A percentile compares a stretch with the other conserved stretches of the same genome.
These are phyloP conservation scores for Hevea brasiliensis DNA, from an alignment of 345 rosid species.

Conservation along the genomic window DNA sequence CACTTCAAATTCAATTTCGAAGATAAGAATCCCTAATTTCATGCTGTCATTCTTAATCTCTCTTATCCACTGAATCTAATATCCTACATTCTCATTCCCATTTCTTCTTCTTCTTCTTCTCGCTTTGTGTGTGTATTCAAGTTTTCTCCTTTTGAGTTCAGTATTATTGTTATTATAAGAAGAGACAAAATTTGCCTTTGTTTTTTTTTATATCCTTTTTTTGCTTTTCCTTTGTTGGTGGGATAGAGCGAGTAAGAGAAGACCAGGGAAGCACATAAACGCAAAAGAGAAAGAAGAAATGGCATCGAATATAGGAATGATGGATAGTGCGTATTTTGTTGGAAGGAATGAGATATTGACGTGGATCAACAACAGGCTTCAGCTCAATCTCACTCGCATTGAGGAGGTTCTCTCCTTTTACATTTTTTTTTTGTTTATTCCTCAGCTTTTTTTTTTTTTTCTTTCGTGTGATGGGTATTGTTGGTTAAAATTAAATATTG, in stretches of 20 bases:
- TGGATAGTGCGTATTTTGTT: conserved; percentile 97
- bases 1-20: not conserved
- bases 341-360: conserved; percentile 91
- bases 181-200: not conserved
- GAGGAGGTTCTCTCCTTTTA: conserved; percentile 58
- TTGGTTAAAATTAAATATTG: conserved; percentile 6
- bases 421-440: not conserved
- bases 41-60: not conserved
- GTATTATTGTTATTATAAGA: not conserved
- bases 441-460: not conserved
- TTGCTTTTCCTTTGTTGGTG: too few species aligned
- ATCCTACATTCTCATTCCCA: not conserved
- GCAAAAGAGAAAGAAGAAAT: conserved; percentile 24
- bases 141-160: not conserved
- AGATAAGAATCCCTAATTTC: conserved; percentile 7
- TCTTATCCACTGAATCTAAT: not conserved
- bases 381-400: conserved; percentile 81
- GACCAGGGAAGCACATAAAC: too few species aligned
- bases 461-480: not conserved
- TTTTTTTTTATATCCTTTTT: not conserved
- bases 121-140: not conserved
- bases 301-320: conserved; percentile 93
- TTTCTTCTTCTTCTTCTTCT: not conserved
- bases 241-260: too few species aligned
- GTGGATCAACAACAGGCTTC: conserved; percentile 91